Conservation (phyloP, 2,329 filamentous ascomycete genomes). For the Ciborinia camelliae region DNA sequence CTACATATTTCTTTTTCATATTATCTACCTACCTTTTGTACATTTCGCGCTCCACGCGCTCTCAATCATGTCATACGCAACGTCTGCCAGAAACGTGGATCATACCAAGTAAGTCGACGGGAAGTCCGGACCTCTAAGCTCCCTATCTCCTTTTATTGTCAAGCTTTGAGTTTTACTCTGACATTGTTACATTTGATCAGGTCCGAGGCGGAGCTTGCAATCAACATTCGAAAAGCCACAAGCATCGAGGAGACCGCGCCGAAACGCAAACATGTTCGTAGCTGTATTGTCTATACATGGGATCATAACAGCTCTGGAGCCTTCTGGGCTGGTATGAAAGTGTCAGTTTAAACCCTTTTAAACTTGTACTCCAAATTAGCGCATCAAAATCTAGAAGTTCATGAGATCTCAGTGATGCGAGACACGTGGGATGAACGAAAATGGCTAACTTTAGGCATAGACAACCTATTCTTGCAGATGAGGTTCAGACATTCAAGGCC, state of each 20-base stretch:
- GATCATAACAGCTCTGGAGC: constrained; percentile 93
- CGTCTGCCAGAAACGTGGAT: constrained; percentile 37
- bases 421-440: constrained; percentile 8
- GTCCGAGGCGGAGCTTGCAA: constrained; percentile 64
- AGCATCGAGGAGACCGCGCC: constrained; percentile 65
- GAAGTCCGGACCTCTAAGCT: constrained; percentile 17
- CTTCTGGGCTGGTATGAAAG: constrained; percentile 98
- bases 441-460: constrained; percentile 44
- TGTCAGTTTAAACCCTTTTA: constrained; percentile 55
- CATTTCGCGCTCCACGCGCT: constrained; percentile 26
- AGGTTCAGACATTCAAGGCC: constrained; percentile 98
- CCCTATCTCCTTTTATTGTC: not conserved
- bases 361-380: not conserved
- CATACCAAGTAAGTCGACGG: constrained; percentile 36
- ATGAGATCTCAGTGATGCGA: not conserved
- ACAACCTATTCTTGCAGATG: constrained; percentile 96
- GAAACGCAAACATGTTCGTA: constrained; percentile 90
- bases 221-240: constrained; percentile 69
- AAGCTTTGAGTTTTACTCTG: constrained; percentile 22
- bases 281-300: constrained; percentile 98
- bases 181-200: constrained; percentile 40
- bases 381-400: not conserved
- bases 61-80: constrained; percentile 29
- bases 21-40: constrained; percentile 5
- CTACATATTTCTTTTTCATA: not conserved